A percentile compares a stretch with the other conserved stretches of the same genome.
Conservation (phyloP, 495 filamentous ascomycete species). For the Opeltia flavorubescens region DNA sequence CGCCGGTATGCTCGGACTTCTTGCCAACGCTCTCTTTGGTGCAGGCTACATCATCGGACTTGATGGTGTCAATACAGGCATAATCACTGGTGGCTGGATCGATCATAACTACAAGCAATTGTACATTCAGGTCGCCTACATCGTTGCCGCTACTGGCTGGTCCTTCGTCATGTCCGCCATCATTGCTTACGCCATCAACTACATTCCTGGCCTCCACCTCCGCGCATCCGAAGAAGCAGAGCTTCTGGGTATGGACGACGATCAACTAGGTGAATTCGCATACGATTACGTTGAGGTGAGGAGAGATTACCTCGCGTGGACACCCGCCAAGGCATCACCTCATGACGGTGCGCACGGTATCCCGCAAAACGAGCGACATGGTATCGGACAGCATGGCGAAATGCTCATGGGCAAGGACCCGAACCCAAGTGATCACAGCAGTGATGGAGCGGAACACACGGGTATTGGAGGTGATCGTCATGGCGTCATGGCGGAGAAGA, state of each 20-base stretch:
- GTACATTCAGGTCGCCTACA: conserved; percentile 85
- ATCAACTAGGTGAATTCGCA: conserved; percentile 96
- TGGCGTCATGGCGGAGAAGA: conserved; percentile 24
- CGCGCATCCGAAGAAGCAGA: conserved; percentile 94
- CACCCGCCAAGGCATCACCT: conserved; percentile 58
- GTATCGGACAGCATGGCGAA: conserved; percentile 63
- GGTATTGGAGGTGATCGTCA: conserved; percentile 27
- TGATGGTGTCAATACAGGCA: conserved; percentile 77
- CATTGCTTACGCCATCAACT: conserved; percentile 74
- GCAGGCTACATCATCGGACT: conserved; percentile 83
- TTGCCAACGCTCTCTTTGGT: conserved; percentile 87
- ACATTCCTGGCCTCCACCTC: conserved; percentile 78
- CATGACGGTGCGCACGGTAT: conserved; percentile 46
- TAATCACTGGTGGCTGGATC: conserved; percentile 62
- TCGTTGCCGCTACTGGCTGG: conserved; percentile 61
- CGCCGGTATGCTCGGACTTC: conserved; percentile 79
- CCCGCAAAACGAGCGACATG: conserved; percentile 58
- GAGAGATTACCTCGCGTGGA: conserved; percentile 95
- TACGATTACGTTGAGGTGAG: conserved; percentile 99
- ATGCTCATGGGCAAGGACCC: conserved; percentile 46
- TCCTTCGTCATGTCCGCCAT: conserved; percentile 72
- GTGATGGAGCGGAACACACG: conserved; percentile 27
- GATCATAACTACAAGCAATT: conserved; percentile 81
- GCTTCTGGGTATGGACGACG: conserved; percentile 95
- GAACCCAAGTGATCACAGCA: conserved; percentile 35